phyloP scores from a whole-genome alignment of 1,284 basidiomycete species.

The Ceratobasidium sp. region DNA sequence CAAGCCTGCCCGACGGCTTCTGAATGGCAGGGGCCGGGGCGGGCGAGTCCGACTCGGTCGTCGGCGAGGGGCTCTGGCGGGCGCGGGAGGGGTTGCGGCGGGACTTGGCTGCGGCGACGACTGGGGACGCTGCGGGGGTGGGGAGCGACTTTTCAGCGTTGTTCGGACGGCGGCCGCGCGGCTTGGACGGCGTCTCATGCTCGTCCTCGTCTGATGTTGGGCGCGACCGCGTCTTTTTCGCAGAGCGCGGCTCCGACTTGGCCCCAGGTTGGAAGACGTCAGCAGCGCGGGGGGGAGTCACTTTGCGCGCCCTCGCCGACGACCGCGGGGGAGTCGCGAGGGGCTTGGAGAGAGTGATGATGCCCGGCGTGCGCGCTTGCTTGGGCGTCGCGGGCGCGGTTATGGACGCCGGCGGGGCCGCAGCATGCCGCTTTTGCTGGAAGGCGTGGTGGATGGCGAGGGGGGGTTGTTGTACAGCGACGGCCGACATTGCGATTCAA shows the following conservation, averaged over 20 bases:
- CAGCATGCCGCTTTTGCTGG: conserved; percentile 1
- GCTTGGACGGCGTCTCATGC: conserved; percentile 19
- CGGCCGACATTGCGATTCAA: conserved; percentile 11
- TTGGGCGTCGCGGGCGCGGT: conserved; percentile 6
- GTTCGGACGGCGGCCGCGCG: conserved; percentile 14
- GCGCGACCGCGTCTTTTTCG: conserved; percentile 11
- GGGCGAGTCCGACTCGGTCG: conserved; percentile 14
- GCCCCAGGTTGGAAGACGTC: conserved; percentile 15
- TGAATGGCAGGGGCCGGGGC: background rate
- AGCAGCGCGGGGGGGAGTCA: conserved; percentile 4
- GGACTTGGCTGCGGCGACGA: background rate
- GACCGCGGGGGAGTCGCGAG: background rate
- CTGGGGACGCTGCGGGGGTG: conserved; percentile 4
- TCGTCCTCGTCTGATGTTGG: conserved; percentile 17
- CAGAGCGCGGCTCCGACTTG: conserved; percentile 18
- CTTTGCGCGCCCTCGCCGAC: conserved; percentile 5
- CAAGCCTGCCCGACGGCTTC: conserved; percentile 22
- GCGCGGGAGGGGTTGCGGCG: conserved; percentile 22
- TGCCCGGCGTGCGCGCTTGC: conserved; percentile 26
- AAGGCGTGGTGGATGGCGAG: conserved; percentile 4
- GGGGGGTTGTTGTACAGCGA: conserved; percentile 26
- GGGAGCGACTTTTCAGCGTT: background rate
- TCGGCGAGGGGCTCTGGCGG: conserved; percentile 16
- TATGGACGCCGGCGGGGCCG: background rate
- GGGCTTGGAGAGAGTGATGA: conserved; percentile 38